Base-by-base conservation (phyloP, 305 asterid species). In the Fraxinus velutina region DNA sequence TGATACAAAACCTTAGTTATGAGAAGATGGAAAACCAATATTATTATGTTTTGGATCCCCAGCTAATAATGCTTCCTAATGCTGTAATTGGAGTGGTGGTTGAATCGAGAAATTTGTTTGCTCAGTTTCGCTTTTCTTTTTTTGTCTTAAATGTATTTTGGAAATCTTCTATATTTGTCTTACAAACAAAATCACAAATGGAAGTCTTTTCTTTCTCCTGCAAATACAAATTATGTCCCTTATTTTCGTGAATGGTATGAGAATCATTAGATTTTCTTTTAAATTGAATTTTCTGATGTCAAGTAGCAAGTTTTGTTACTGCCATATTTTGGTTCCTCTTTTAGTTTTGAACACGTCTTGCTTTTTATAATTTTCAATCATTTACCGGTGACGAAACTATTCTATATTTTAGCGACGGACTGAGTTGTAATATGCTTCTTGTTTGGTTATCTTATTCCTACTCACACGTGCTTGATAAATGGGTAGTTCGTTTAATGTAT, bases 1-100 rank as follows among this genome's bases (percentile, higher is more conserved):
- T 5, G 87, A 83, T 62, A 33, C 86, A 6, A 88, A 83, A 66
- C 79, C 87, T 0, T 8, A 78, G 81, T 24, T 36, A 22, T 5
- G 89, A 86, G 62, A 87, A 87, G 91, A 86, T 89, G 50, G 91
- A 89, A 74, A 62, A 90, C 94, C 95, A 0, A 73, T 95, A 75
- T 80, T 95, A 33, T 72, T 95, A 73, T 95, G 92, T 50, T 91
- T 88, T 0, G 90, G 88, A 22, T 88, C 94, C 0, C 42, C 89
- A 0, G 42, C 79, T 5, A 73, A 9, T 15, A 9, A 64, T 62
- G 42, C 62, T 12, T 47, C 78, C 39, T 37, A 68, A 73, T 71
- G 70, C 36, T 52, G 70, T 37, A 52, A 9, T 17, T 42, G 36
- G 78, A 19, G 71, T 32, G 52, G 34, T 32, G 5, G 80, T 47